Evolutionary conservation across 441 rosid species (phyloP).

Genomic region (Pelargonium citronellum): DNA sequence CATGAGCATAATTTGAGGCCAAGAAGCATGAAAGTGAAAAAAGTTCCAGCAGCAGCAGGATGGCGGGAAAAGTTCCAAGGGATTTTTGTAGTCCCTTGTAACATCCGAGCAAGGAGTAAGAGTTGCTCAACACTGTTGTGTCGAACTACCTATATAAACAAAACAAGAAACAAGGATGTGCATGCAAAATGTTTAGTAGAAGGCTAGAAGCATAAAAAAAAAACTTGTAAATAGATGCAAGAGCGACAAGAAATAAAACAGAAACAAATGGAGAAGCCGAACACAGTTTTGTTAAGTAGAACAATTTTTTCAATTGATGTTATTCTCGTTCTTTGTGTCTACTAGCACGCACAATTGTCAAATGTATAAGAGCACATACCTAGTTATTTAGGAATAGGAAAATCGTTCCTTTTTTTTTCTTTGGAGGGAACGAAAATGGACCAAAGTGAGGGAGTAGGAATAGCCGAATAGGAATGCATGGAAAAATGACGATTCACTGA

Average conservation of each 20-base stretch:
- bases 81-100: constrained; percentile 76
- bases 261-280: constrained; percentile 2
- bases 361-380: too few species aligned
- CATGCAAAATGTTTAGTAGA: constrained; percentile 14
- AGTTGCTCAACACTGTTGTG: constrained; percentile 93
- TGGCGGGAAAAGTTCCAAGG: constrained; percentile 94
- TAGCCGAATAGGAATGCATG: too few species aligned
- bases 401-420: too few species aligned
- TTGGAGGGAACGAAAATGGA: too few species aligned
- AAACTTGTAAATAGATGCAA: not conserved
- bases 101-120: constrained; percentile 81
- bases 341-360: too few species aligned
- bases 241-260: not conserved
- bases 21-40: constrained; percentile 94
- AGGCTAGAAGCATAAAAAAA: constrained; percentile 6
- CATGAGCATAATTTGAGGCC: constrained; percentile 92
- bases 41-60: constrained; percentile 96
- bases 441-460: too few species aligned
- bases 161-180: constrained; percentile 22
- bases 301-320: not conserved
- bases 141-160: constrained; percentile 63
- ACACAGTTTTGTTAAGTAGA: not conserved
- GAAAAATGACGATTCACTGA: too few species aligned
- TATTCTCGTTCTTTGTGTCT: too few species aligned
- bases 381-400: too few species aligned